A percentile compares a stretch with the other conserved stretches of the same genome.
Evolutionary conservation across 805 yeast genomes (phyloP).

Genomic region (Candida montana): DNA sequence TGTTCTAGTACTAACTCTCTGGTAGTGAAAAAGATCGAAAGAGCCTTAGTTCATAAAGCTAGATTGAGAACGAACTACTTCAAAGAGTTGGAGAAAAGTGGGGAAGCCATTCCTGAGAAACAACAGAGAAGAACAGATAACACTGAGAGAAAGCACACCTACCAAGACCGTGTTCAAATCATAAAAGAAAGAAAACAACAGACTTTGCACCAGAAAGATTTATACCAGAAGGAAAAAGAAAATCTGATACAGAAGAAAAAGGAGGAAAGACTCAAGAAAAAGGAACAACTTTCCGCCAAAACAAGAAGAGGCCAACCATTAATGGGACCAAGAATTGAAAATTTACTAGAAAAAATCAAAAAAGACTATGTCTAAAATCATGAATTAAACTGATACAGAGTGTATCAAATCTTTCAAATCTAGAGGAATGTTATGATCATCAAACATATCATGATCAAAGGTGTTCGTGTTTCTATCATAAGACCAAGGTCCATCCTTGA

Average conservation of each 20-base stretch:
- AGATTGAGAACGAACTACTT: slow-evolving; percentile 76
- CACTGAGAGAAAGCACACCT: slow-evolving; percentile 23
- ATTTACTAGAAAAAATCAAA: slow-evolving; percentile 71
- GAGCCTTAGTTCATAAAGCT: slow-evolving; percentile 73
- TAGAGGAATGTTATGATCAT: slow-evolving; percentile 2
- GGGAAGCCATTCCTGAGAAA: slow-evolving; percentile 47
- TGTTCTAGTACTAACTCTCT: slow-evolving; percentile 17
- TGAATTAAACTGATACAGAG: slow-evolving; percentile 10
- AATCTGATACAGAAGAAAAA: slow-evolving; percentile 35
- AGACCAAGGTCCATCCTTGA: slow-evolving; percentile 13
- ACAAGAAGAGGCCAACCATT: slow-evolving; percentile 81
- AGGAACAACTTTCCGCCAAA: slow-evolving; percentile 41
- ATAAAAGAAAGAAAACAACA: slow-evolving; percentile 31
- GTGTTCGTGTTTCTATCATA: slow-evolving; percentile 12
- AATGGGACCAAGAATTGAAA: slow-evolving; percentile 84
- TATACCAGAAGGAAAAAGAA: slow-evolving; percentile 38
- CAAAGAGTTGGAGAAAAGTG: slow-evolving; percentile 72
- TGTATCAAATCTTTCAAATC: slow-evolving; percentile 9
- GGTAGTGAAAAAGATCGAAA: slow-evolving; percentile 61
- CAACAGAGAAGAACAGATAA: slow-evolving; percentile 14
- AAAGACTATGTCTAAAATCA: slow-evolving; percentile 29
- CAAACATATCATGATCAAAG: slow-evolving; percentile 15
- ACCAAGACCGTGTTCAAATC: slow-evolving; percentile 31
- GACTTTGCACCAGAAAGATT: slow-evolving; percentile 26
- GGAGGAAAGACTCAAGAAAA: slow-evolving; percentile 37